Evolutionary conservation across 108 stramenopile species (phyloP).

Genomic region (Discostella stelligeroides): DNA sequence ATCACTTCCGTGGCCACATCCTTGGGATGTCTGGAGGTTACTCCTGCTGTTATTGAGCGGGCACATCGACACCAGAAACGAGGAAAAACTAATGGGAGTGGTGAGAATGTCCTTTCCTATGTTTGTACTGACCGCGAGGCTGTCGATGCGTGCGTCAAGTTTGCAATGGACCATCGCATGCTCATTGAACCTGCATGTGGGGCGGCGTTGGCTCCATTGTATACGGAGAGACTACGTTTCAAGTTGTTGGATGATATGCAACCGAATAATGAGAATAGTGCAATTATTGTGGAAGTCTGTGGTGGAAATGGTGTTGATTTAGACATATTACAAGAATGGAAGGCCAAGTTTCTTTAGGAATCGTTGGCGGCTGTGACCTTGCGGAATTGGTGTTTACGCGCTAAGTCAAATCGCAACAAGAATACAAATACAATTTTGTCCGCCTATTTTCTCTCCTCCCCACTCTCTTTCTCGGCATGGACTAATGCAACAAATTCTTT

Average conservation of each 20-base stretch:
- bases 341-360: slow-evolving; percentile 35
- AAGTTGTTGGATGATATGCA: slow-evolving; percentile 41
- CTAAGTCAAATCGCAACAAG: not conserved
- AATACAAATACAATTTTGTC: too few relatives aligned
- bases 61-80: slow-evolving; percentile 46
- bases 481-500: slow-evolving; percentile 45
- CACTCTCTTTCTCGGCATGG: slow-evolving; percentile 13
- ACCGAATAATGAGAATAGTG: slow-evolving; percentile 16
- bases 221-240: slow-evolving; percentile 64
- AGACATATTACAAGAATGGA: slow-evolving; percentile 71
- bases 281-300: slow-evolving; percentile 85
- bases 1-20: slow-evolving; percentile 87
- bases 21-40: slow-evolving; percentile 81
- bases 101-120: slow-evolving; percentile 52
- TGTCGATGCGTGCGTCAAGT: slow-evolving; percentile 74
- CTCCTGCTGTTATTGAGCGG: slow-evolving; percentile 71
- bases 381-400: too few relatives aligned
- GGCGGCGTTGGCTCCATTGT: slow-evolving; percentile 83
- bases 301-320: slow-evolving; percentile 83
- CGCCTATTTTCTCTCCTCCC: not conserved
- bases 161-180: slow-evolving; percentile 81
- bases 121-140: slow-evolving; percentile 86
- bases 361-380: too few relatives aligned
- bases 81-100: slow-evolving; percentile 22
- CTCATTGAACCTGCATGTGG: slow-evolving; percentile 95